Percentiles rank a stretch among this genome's conserved stretches.
Evolutionary conservation across 129 eudicot species (phyloP).

Genomic region (Apium graveolens): DNA sequence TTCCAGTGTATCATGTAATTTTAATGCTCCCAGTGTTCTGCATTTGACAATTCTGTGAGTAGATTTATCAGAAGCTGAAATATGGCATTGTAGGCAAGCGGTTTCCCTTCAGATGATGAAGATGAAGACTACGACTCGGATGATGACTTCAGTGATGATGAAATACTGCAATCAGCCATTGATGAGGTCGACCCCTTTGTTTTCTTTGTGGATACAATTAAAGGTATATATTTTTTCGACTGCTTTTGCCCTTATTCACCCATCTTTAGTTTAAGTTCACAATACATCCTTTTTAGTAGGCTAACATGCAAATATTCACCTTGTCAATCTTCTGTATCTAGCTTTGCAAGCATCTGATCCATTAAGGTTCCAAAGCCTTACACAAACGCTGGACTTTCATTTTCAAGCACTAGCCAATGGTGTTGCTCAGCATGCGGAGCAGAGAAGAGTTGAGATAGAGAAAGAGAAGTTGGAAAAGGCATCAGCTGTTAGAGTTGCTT

Average conservation of each 20-base stretch:
- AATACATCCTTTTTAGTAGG: neutral
- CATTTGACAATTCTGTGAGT: slow-evolving; percentile 7
- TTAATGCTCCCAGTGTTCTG: slow-evolving; percentile 30
- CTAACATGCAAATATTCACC: slow-evolving; percentile 2
- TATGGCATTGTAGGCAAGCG: slow-evolving; percentile 50
- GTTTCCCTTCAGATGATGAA: slow-evolving; percentile 48
- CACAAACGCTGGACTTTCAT: slow-evolving; percentile 70
- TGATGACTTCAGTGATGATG: slow-evolving; percentile 83
- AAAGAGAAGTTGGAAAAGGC: slow-evolving; percentile 67
- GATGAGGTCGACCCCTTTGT: slow-evolving; percentile 90
- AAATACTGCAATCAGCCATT: slow-evolving; percentile 81
- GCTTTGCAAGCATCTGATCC: slow-evolving; percentile 91
- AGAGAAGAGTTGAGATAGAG: slow-evolving; percentile 66
- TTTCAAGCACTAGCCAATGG: slow-evolving; percentile 84
- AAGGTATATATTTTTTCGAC: slow-evolving; percentile 37
- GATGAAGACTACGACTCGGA: slow-evolving; percentile 67
- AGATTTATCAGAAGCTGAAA: neutral
- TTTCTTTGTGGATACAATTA: slow-evolving; percentile 75
- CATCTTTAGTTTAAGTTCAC: neutral
- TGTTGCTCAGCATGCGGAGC: slow-evolving; percentile 91
- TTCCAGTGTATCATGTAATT: slow-evolving; percentile 26
- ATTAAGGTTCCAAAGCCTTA: slow-evolving; percentile 68
- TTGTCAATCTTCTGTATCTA: slow-evolving; percentile 3
- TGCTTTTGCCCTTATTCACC: slow-evolving; percentile 8
- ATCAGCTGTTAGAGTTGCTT: slow-evolving; percentile 17